Conservation (phyloP, 164 flowering plant species). For the Houttuynia cordata region DNA sequence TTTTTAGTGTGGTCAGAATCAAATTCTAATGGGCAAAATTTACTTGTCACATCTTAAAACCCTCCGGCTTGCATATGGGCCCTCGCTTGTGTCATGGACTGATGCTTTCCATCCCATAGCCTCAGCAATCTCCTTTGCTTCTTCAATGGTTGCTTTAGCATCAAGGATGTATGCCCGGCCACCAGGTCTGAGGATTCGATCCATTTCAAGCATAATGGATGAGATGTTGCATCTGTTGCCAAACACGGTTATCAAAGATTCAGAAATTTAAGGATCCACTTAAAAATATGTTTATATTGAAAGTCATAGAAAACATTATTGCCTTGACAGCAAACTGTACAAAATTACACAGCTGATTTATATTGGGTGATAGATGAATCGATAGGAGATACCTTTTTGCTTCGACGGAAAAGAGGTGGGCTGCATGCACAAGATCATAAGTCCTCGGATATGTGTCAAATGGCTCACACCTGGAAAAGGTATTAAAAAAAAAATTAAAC, state of each 20-base stretch:
- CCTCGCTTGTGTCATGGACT: constrained; percentile 44
- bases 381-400: constrained; percentile 35
- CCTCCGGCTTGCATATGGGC: constrained; percentile 57
- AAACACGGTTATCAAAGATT: background rate
- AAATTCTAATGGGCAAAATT: background rate
- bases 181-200: constrained; percentile 68
- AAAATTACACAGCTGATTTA: background rate
- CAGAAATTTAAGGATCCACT: background rate
- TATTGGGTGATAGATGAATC: background rate
- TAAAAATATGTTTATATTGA: background rate
- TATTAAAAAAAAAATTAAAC: background rate
- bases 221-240: constrained; percentile 46
- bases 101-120: constrained; percentile 57
- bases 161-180: constrained; percentile 67
- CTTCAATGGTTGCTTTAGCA: constrained; percentile 25
- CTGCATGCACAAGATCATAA: constrained; percentile 74
- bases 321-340: background rate
- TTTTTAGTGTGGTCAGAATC: background rate
- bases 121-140: constrained; percentile 33
- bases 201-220: constrained; percentile 77
- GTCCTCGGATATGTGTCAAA: constrained; percentile 92
- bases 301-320: background rate
- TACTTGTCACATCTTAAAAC: constrained; percentile 43
- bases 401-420: constrained; percentile 62
- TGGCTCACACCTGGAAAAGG: constrained; percentile 60